Percentiles rank a stretch among this genome's conserved stretches.
Evolutionary conservation across 352 stramenopile species (phyloP).

Genomic region (Phytophthora melonis): DNA sequence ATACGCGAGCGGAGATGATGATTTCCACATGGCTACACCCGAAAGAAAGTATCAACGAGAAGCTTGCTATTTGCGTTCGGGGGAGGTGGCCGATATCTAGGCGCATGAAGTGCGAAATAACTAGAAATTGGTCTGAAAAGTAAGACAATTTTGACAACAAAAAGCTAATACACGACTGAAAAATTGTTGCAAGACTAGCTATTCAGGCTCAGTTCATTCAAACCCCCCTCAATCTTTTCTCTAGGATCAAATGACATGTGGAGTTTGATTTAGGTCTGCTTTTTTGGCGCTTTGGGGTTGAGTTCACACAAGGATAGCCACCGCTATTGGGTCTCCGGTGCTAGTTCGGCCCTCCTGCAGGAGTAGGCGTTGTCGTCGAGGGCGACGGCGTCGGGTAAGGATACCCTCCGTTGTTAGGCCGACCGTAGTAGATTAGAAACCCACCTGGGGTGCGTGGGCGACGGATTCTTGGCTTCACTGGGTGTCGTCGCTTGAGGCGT

Average conservation of each 20-base stretch:
- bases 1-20: constrained; percentile 40
- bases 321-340: constrained; percentile 14
- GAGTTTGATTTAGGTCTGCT: neutral
- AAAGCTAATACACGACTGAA: too few species aligned
- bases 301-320: constrained; percentile 20
- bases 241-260: neutral
- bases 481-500: constrained; percentile 2
- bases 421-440: constrained; percentile 18
- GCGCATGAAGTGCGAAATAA: too few species aligned
- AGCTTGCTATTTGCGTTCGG: too few species aligned
- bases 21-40: too few species aligned
- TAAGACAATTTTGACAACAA: too few species aligned
- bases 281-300: neutral
- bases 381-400: constrained; percentile 16
- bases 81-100: too few species aligned
- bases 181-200: too few species aligned
- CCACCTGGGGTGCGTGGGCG: constrained; percentile 2
- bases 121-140: too few species aligned
- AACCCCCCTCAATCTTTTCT: neutral
- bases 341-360: neutral
- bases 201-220: too few species aligned
- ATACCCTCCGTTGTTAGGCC: constrained; percentile 25
- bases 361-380: neutral
- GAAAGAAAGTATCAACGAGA: too few species aligned
- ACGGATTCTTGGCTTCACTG: constrained; percentile 1